These are phyloP conservation scores for Talaromyces thailandensis DNA, from an alignment of 495 filamentous ascomycete species.

Conservation along the genomic window DNA sequence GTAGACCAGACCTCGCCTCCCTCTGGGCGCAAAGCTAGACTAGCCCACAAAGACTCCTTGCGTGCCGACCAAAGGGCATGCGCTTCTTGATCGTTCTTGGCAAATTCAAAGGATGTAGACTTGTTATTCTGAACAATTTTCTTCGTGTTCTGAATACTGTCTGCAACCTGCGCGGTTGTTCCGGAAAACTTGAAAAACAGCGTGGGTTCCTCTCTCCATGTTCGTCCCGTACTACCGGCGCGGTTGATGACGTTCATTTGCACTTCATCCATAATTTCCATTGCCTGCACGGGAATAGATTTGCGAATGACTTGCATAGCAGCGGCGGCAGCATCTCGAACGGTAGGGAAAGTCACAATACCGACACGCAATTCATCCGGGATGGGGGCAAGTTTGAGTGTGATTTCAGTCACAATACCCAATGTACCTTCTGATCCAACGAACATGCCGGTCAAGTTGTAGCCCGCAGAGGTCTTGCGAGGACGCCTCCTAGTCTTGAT, in stretches of 20 bases:
- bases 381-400: conserved; percentile 71
- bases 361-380: conserved; percentile 76
- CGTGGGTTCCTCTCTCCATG: conserved; percentile 73
- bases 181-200: conserved; percentile 94
- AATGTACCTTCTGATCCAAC: conserved; percentile 91
- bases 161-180: conserved; percentile 64
- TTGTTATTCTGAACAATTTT: conserved; percentile 54
- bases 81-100: conserved; percentile 56
- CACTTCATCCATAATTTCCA: conserved; percentile 89
- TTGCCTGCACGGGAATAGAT: conserved; percentile 75
- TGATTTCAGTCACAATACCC: conserved; percentile 80
- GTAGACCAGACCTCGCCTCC: conserved; percentile 63
- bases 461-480: conserved; percentile 75
- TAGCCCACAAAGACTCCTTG: conserved; percentile 75
- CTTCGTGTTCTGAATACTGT: conserved; percentile 69
- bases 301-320: conserved; percentile 71
- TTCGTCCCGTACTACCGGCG: conserved; percentile 59
- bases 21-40: conserved; percentile 41
- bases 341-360: conserved; percentile 67
- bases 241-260: conserved; percentile 91
- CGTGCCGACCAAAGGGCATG: conserved; percentile 78
- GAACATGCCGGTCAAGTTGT: conserved; percentile 78
- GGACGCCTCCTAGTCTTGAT: conserved; percentile 65
- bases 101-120: conserved; percentile 70
- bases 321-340: conserved; percentile 72